Evolutionary conservation across 768 basidiomycete species (phyloP).

Genomic region (Chlorophyllum brunneum): DNA sequence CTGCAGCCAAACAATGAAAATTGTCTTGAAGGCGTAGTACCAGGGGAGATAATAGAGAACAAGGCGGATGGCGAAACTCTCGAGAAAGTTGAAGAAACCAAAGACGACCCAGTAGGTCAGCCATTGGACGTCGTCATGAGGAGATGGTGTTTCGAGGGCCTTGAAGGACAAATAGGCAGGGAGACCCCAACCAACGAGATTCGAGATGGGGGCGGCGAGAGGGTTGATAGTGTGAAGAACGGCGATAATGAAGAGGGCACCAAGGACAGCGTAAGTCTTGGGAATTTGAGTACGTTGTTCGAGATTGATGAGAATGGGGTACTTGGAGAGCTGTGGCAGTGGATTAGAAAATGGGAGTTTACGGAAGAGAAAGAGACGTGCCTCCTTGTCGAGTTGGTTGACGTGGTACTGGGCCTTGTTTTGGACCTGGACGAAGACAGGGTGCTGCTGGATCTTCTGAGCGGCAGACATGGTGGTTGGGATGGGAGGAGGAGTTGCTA

Average conservation of each 20-base stretch:
- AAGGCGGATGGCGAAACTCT: slow-evolving; percentile 77
- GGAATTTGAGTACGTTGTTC: slow-evolving; percentile 92
- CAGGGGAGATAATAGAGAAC: slow-evolving; percentile 92
- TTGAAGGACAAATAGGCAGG: slow-evolving; percentile 95
- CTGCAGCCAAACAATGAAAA: slow-evolving; percentile 91
- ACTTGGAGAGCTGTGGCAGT: slow-evolving; percentile 66
- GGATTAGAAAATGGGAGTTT: slow-evolving; percentile 1
- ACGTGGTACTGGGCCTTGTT: slow-evolving; percentile 80
- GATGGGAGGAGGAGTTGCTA: slow-evolving; percentile 24
- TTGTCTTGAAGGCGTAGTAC: slow-evolving; percentile 92
- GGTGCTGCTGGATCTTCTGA: slow-evolving; percentile 86
- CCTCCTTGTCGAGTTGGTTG: slow-evolving; percentile 95
- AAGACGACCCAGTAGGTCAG: slow-evolving; percentile 97
- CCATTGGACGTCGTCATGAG: slow-evolving; percentile 91
- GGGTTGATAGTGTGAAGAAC: slow-evolving; percentile 85
- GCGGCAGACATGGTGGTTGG: slow-evolving; percentile 62
- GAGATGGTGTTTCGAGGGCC: slow-evolving; percentile 84
- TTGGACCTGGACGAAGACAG: slow-evolving; percentile 78
- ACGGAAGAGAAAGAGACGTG: slow-evolving; percentile 29
- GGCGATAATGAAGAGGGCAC: slow-evolving; percentile 59
- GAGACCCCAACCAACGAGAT: slow-evolving; percentile 90
- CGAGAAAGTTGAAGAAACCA: slow-evolving; percentile 89
- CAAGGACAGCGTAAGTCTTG: slow-evolving; percentile 86
- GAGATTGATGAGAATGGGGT: slow-evolving; percentile 76
- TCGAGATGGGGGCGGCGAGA: slow-evolving; percentile 88